Base-by-base conservation (phyloP, 2,329 filamentous ascomycete genomes). In the Paecilomyces fulvus region DNA sequence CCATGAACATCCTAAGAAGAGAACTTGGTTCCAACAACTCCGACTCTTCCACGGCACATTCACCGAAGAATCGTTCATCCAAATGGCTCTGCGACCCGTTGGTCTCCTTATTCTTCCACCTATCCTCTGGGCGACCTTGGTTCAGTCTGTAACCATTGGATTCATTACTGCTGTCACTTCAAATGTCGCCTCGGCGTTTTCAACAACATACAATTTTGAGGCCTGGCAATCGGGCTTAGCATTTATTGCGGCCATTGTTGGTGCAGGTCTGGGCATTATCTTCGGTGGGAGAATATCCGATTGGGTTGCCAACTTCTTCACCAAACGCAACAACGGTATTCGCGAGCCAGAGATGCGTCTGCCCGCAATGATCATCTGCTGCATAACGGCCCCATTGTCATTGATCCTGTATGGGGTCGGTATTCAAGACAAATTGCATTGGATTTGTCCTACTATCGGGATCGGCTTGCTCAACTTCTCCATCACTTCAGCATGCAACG, bases 361-460 rank as follows among this genome's bases (percentile, higher is more conserved):
- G 9, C 68, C 67, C 4, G 64, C 69, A 8, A 66, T 69, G 31
- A 33, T 14, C 17, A 63, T 72, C 20, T 62, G 64, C 20, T 28
- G 64, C 2, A 58, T 70, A n/a, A 56, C 61, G 7, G 59, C 63
- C 2, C 70, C 69, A 12, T 30, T 71, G 9, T 63, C 59, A 1
- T 51, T 73, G 12, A 55, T 69, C 7, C 58, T 73, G 11, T 71
- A 71, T 53, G 69, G 68, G 0, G 60, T 65, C 23, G 68, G 70
- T 0, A 68, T 73, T 8, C 55, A 67, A 4, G 52, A 67, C 28
- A 49, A 59, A 11, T 57, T 66, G 30, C 70, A 69, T 55, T 59
- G 58, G 81, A 82, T 83, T 4, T 76, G 77, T 33, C 79, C 82
- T 0, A 83, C 80, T 0, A 64, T 84, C 7, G 81, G 79, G 1